phyloP scores from a whole-genome alignment of 2,329 filamentous ascomycete genomes.

The Exophiala aquamarina region DNA sequence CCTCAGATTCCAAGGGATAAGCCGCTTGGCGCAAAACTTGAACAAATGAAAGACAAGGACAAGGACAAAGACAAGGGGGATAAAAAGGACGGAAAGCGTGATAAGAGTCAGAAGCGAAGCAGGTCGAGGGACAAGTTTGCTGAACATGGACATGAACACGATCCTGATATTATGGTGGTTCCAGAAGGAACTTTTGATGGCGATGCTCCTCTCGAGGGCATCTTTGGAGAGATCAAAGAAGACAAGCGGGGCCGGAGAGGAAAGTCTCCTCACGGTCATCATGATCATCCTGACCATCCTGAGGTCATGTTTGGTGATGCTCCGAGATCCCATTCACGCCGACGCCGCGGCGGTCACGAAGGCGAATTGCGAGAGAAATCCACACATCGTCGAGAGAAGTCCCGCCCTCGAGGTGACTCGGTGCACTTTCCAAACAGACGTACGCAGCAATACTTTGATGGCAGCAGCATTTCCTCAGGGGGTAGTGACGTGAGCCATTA shows the following conservation, averaged over 20 bases:
- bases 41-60: too few relatives aligned
- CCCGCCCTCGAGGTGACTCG: constrained; percentile 13
- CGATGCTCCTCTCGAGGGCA: constrained; percentile 12
- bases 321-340: constrained; percentile 21
- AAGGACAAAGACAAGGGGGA: constrained; percentile 18
- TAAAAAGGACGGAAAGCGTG: constrained; percentile 12
- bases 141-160: constrained; percentile 10
- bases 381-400: constrained; percentile 12
- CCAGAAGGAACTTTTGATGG: constrained; percentile 9
- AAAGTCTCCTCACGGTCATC: constrained; percentile 12
- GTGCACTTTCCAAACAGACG: constrained; percentile 20
- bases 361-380: constrained; percentile 3
- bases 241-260: constrained; percentile 17
- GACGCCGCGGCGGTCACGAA: constrained; percentile 1
- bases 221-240: constrained; percentile 8
- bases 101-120: constrained; percentile 15
- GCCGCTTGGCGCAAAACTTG: constrained; percentile 24
- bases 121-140: constrained; percentile 15
- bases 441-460: constrained; percentile 19
- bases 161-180: constrained; percentile 13
- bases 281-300: constrained; percentile 10
- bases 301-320: constrained; percentile 13
- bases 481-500: constrained; percentile 21
- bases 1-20: constrained; percentile 24
- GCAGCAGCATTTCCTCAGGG: constrained; percentile 14